Evolutionary conservation across 192 early-diverging fungal genomes (phyloP), one percentile per base, ranked within the genome.

Genomic region (Podila epicladia): DNA sequence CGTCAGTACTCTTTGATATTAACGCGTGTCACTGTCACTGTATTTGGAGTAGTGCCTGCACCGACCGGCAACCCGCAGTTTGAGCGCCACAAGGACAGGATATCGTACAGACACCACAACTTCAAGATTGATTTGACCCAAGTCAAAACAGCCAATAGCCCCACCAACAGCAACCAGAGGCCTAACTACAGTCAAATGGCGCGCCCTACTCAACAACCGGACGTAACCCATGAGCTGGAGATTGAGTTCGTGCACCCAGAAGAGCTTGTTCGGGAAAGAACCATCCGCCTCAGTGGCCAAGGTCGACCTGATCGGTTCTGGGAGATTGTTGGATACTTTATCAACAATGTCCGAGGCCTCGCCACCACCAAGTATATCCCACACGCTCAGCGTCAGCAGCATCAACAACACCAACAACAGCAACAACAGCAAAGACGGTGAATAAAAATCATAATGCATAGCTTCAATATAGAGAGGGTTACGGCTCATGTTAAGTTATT

Each of bases 71-170:
- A 75, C 15, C 84, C 83, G 9, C 77, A 80, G 19, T 84, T 83
- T 78, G 88, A 92, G 77, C 91, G 97, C 13, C 87, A 93, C 67
- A 98, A 98, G 80, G 94, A 98, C 71, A 88, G 97, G 31, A 69
- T 98, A 66, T 94, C 93, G 8, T 98, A 98, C 74, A 85, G 87
- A 29, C 94, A 94, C 84, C 90, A 94, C 62, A 85, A 91, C n/a
- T 89, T 95, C 67, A 89, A 90, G 69, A 88, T 98, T 62, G 97
- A 98, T 72, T 84, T 98, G 35, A 98, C 97, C 0, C 94, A 96
- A 82, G 95, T 97, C 37, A 89, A 84, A 55, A 73, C 71, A 2
- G 58, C 65, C 20, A 83, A 89, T 68, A 82, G 85, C 83, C 58
- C 84, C 50, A 69, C 55, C 35, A 53, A 33, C 24, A 65, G n/a